phyloP scores from a whole-genome alignment of 164 flowering plant genomes.

The Umbellularia californica region DNA sequence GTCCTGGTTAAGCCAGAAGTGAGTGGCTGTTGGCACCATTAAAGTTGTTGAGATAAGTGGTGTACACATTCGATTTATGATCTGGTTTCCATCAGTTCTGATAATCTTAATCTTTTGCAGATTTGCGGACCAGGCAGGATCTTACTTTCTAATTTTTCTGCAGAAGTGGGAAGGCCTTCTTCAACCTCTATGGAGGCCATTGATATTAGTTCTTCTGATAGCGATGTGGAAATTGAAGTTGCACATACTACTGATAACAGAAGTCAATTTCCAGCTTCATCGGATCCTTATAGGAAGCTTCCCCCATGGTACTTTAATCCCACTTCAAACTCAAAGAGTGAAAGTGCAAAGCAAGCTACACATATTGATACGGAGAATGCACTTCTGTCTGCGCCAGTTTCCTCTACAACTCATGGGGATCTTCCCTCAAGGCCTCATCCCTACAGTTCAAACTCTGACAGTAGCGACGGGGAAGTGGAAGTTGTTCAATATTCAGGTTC shows the following conservation, averaged over 20 bases:
- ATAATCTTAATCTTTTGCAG: slow-evolving; percentile 19
- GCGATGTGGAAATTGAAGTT: slow-evolving; percentile 47
- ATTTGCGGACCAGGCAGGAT: slow-evolving; percentile 11
- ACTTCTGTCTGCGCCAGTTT: too few relatives aligned
- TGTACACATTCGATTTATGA: not conserved
- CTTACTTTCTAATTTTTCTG: slow-evolving; percentile 12
- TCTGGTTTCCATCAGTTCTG: not conserved
- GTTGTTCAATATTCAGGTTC: slow-evolving; percentile 13
- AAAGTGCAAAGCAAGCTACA: too few relatives aligned
- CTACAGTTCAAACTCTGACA: slow-evolving; percentile 41
- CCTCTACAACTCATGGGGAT: too few relatives aligned
- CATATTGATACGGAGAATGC: too few relatives aligned
- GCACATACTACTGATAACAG: slow-evolving; percentile 12
- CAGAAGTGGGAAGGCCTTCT: slow-evolving; percentile 8
- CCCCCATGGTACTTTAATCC: slow-evolving; percentile 36
- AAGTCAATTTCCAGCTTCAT: slow-evolving; percentile 14
- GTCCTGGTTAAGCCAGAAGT: slow-evolving; percentile 18
- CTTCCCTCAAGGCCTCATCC: too few relatives aligned
- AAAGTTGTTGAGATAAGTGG: not conserved
- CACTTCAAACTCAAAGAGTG: not conserved
- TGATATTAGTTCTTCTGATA: slow-evolving; percentile 72
- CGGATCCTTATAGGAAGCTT: slow-evolving; percentile 30
- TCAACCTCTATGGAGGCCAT: slow-evolving; percentile 42
- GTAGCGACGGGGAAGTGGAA: slow-evolving; percentile 50
- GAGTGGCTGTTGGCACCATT: not conserved